Percentiles rank a stretch among this genome's conserved stretches.
Evolutionary conservation across 2,329 filamentous ascomycete genomes (phyloP).

Genomic region (Nigrospora oryzae): DNA sequence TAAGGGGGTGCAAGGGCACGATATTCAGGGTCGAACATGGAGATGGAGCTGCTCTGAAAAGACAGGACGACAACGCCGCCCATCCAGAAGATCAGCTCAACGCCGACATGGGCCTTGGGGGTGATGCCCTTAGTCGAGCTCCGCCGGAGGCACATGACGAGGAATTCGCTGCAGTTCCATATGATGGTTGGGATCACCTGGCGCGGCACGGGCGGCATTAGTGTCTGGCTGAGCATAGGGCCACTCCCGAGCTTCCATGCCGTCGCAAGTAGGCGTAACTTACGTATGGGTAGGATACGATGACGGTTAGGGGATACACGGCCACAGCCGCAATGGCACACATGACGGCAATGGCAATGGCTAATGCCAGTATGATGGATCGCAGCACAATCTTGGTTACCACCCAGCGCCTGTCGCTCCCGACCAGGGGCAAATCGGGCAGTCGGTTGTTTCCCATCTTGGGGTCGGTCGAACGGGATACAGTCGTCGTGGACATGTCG

Average conservation of each 20-base stretch:
- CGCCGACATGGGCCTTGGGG: conserved; percentile 16
- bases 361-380: conserved; percentile 5
- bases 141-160: conserved; percentile 12
- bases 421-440: conserved; percentile 8
- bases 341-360: conserved; percentile 6
- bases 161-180: conserved; percentile 17
- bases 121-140: conserved; percentile 12
- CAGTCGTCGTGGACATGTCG: too few species aligned
- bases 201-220: background rate
- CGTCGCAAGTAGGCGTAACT: too few species aligned
- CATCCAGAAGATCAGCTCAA: conserved; percentile 14
- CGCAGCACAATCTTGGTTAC: conserved; percentile 14
- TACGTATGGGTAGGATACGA: too few species aligned
- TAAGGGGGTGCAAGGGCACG: background rate
- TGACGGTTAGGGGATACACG: too few species aligned
- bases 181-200: conserved; percentile 6
- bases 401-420: conserved; percentile 12
- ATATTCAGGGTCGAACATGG: background rate
- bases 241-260: too few species aligned
- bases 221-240: too few species aligned
- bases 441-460: background rate
- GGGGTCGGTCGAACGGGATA: too few species aligned
- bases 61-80: background rate
- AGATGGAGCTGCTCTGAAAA: background rate
- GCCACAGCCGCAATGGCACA: too few species aligned